phyloP scores from a whole-genome alignment of 768 basidiomycete species.

The Lactarius pseudohatsudake region DNA sequence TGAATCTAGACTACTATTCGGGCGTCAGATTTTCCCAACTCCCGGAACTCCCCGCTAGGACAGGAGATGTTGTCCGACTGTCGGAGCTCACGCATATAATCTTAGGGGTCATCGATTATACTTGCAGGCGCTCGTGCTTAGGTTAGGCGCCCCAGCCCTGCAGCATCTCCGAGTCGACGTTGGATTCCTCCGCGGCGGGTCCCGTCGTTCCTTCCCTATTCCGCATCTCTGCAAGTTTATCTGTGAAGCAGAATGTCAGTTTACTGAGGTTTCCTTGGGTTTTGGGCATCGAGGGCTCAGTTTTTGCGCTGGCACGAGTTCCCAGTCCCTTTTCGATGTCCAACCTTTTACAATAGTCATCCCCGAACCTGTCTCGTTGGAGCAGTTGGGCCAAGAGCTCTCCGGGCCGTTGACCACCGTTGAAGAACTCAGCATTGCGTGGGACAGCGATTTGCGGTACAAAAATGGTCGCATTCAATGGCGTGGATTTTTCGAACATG shows the following conservation, averaged over 20 bases:
- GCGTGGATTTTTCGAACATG: background rate
- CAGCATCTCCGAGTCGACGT: background rate
- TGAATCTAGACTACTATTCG: too few relatives aligned
- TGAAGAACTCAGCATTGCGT: background rate
- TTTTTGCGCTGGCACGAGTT: background rate
- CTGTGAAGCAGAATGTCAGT: background rate
- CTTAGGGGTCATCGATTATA: background rate
- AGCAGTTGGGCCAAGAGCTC: background rate
- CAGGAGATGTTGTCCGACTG: background rate
- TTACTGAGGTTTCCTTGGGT: background rate
- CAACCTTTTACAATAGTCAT: background rate
- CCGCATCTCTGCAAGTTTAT: conserved; percentile 1
- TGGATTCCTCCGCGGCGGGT: background rate
- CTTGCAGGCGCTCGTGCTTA: background rate
- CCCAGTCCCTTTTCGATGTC: background rate
- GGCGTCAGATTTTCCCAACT: too few relatives aligned
- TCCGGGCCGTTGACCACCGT: background rate
- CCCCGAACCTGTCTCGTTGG: background rate
- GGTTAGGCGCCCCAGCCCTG: conserved; percentile 8
- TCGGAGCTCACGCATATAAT: background rate
- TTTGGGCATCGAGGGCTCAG: background rate
- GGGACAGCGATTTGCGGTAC: background rate
- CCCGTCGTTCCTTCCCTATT: background rate
- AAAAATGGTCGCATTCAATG: background rate
- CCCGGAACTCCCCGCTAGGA: too few relatives aligned